These are phyloP conservation scores for Arabis alpina DNA, from an alignment of 345 rosid genomes.

Conservation along the genomic window DNA sequence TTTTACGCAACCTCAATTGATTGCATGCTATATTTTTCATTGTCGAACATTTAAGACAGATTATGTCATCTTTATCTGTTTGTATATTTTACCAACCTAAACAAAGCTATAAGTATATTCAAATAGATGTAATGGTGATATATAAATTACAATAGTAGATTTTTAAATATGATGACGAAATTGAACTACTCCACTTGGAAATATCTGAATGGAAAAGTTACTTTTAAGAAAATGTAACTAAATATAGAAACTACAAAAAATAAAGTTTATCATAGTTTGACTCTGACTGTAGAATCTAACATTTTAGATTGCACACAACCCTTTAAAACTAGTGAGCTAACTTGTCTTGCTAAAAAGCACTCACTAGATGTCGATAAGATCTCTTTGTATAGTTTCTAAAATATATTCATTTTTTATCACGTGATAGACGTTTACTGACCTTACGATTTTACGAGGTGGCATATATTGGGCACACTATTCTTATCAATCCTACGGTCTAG, in stretches of 20 bases:
- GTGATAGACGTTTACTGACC: slow-evolving; percentile 3
- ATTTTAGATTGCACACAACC: slow-evolving; percentile 9
- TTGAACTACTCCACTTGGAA: slow-evolving; percentile 7
- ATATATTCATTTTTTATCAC: background rate
- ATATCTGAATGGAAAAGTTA: background rate
- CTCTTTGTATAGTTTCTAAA: background rate
- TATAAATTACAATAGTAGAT: no score
- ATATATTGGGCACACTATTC: background rate
- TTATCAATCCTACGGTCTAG: slow-evolving; percentile 35
- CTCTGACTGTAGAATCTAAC: slow-evolving; percentile 21
- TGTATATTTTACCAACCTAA: no score
- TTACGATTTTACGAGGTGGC: slow-evolving; percentile 25
- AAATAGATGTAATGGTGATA: no score
- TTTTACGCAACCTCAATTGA: no score
- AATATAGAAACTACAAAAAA: background rate
- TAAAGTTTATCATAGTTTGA: no score
- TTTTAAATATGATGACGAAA: background rate
- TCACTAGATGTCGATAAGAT: background rate
- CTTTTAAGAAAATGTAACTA: no score
- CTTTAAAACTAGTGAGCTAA: background rate
- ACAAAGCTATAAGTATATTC: no score
- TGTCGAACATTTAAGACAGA: no score
- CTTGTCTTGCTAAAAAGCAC: background rate
- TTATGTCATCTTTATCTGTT: no score
- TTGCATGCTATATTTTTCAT: no score